Evolutionary conservation across 192 early-diverging fungal genomes (phyloP).

Genomic region (Coemansia sp.): DNA sequence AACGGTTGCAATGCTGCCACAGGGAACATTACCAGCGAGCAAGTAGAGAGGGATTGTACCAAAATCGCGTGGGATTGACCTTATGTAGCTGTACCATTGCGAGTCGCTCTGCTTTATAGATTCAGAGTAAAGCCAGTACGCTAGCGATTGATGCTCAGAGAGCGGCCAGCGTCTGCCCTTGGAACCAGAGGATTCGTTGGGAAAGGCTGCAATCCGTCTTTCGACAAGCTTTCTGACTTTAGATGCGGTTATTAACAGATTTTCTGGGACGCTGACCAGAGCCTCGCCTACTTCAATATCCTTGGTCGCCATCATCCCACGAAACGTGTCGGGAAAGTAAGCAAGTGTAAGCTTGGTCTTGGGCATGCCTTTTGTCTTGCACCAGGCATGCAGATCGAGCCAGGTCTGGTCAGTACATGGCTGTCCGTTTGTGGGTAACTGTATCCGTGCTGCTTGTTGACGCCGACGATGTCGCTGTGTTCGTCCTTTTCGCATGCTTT

Average conservation of each 20-base stretch:
- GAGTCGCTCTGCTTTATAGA: constrained; percentile 1
- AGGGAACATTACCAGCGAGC: constrained; percentile 21
- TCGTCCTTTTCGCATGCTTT: constrained; percentile 17
- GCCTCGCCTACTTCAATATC: constrained; percentile 30
- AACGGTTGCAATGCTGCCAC: constrained; percentile 1
- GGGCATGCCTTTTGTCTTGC: constrained; percentile 26
- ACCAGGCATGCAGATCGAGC: constrained; percentile 33
- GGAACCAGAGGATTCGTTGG: background rate
- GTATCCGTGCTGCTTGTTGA: background rate
- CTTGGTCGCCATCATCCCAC: constrained; percentile 51
- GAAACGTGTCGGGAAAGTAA: constrained; percentile 37
- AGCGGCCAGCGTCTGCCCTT: constrained; percentile 5
- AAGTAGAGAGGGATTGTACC: constrained; percentile 31
- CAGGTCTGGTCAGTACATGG: constrained; percentile 22
- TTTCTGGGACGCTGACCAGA: constrained; percentile 36
- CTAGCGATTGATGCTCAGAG: constrained; percentile 40
- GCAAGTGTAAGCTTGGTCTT: constrained; percentile 34
- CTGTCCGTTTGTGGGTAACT: background rate
- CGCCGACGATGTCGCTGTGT: constrained; percentile 7
- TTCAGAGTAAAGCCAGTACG: constrained; percentile 31
- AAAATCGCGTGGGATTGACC: constrained; percentile 34
- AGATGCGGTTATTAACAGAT: constrained; percentile 40
- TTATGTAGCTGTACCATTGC: constrained; percentile 24
- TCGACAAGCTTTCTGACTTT: constrained; percentile 12
- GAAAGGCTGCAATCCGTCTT: background rate